phyloP scores from a whole-genome alignment of 2,329 filamentous ascomycete genomes.

The Leptographium radiaticola region DNA sequence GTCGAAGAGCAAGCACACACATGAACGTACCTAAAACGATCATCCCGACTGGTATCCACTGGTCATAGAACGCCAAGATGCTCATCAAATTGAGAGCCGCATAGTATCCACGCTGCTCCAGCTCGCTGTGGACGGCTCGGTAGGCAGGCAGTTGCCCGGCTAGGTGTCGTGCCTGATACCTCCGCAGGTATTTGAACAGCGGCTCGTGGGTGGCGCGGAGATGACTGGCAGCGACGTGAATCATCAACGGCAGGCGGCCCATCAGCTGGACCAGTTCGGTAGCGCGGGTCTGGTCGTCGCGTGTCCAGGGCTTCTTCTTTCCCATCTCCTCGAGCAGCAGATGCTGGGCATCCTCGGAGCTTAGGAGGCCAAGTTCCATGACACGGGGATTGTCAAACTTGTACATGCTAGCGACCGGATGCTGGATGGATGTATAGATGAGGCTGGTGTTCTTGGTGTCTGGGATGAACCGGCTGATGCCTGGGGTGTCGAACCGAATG shows the following conservation, averaged over 20 bases:
- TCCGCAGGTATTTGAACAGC: conserved; percentile 45
- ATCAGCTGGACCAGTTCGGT: conserved; percentile 50
- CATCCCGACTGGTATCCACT: conserved; percentile 54
- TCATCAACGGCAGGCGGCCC: conserved; percentile 52
- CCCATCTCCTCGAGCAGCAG: conserved; percentile 51
- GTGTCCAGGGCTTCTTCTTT: conserved; percentile 38
- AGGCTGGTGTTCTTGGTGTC: conserved; percentile 49
- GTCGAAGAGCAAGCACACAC: background rate
- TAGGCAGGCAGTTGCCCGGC: conserved; percentile 36
- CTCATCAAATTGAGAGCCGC: conserved; percentile 53
- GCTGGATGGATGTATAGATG: conserved; percentile 56
- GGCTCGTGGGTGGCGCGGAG: conserved; percentile 48
- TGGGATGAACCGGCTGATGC: conserved; percentile 49
- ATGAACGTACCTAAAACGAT: conserved; percentile 36
- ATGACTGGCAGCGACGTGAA: conserved; percentile 51
- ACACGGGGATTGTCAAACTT: conserved; percentile 45
- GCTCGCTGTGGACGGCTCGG: conserved; percentile 32
- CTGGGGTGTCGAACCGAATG: conserved; percentile 45
- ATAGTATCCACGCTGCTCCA: conserved; percentile 29
- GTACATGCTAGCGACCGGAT: conserved; percentile 38
- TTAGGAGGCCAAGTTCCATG: conserved; percentile 41
- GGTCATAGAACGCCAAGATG: conserved; percentile 51
- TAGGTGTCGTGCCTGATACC: conserved; percentile 41
- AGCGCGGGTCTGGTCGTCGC: conserved; percentile 42
- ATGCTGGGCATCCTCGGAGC: conserved; percentile 42